phyloP scores from a whole-genome alignment of 2,329 filamentous ascomycete species.

The Amesomyces nigricolor region DNA sequence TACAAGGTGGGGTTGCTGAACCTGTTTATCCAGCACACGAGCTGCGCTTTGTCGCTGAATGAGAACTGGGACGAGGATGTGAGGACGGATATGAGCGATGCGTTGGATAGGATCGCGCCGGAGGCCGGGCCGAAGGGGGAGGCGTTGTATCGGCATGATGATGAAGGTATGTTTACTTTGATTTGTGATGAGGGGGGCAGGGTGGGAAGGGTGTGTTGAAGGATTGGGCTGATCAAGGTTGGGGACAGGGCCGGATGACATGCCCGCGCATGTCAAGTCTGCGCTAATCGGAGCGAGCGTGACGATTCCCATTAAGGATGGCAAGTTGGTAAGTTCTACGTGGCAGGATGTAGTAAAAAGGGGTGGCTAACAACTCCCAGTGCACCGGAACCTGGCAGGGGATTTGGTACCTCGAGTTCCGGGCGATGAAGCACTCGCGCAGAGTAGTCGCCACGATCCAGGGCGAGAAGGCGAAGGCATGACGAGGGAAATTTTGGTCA shows the following conservation, averaged over 20 bases:
- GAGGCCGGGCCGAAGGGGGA: conserved; percentile 66
- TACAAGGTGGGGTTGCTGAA: conserved; percentile 86
- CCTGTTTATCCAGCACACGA: conserved; percentile 93
- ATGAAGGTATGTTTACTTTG: conserved; percentile 52
- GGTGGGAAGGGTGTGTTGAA: neutral
- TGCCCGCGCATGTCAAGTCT: conserved; percentile 95
- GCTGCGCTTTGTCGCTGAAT: conserved; percentile 83
- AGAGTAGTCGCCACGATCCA: conserved; percentile 91
- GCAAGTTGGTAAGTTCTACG: conserved; percentile 55
- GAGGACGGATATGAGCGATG: conserved; percentile 88
- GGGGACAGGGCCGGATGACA: conserved; percentile 74
- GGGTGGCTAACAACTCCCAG: conserved; percentile 28
- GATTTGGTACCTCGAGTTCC: conserved; percentile 93
- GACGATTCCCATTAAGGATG: conserved; percentile 84
- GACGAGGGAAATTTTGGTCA: neutral
- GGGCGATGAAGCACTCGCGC: conserved; percentile 67
- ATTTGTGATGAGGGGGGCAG: neutral
- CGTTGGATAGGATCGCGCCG: conserved; percentile 82
- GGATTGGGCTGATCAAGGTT: neutral
- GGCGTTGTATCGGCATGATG: conserved; percentile 76
- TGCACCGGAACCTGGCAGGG: conserved; percentile 72
- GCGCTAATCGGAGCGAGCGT: conserved; percentile 84
- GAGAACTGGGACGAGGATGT: conserved; percentile 88
- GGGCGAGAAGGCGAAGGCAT: conserved; percentile 66
- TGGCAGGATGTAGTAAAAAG: neutral